phyloP scores from a whole-genome alignment of 2,329 filamentous ascomycete genomes.

The Cyanodermella asteris region DNA sequence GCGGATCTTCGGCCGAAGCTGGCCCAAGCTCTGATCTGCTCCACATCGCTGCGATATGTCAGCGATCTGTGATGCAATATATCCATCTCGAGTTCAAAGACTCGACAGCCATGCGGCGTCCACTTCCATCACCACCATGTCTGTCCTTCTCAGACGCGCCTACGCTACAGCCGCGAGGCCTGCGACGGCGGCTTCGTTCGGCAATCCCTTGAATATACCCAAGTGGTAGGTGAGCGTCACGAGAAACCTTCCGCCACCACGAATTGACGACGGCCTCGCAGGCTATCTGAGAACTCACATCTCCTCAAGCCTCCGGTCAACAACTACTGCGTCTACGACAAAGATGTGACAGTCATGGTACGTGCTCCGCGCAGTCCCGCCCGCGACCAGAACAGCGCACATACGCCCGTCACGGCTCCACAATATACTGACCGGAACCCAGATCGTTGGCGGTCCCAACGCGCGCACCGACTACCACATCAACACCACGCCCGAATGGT shows the following conservation, averaged over 20 bases:
- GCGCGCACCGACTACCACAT: conserved; percentile 96
- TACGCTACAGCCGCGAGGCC: no score
- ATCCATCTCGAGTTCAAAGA: no score
- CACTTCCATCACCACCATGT: no score
- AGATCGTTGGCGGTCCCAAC: conserved; percentile 90
- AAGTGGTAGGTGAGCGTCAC: conserved; percentile 16
- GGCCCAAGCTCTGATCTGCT: no score
- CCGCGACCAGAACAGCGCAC: background rate
- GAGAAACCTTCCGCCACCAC: background rate
- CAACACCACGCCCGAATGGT: conserved; percentile 90
- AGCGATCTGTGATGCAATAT: no score
- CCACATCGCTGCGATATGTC: no score
- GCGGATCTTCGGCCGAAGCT: no score
- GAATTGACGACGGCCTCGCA: conserved; percentile 16
- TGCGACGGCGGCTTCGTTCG: no score
- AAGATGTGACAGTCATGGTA: conserved; percentile 63
- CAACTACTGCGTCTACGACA: conserved; percentile 91
- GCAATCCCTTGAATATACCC: conserved; percentile 21
- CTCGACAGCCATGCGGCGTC: no score
- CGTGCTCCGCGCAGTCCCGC: conserved; percentile 13
- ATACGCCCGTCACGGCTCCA: background rate
- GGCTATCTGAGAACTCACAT: conserved; percentile 80
- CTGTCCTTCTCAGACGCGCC: no score
- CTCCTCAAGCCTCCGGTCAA: conserved; percentile 86
- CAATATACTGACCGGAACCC: background rate